These are phyloP conservation scores for Colletotrichum costaricense DNA, from an alignment of 2,329 filamentous ascomycete species.

Conservation along the genomic window DNA sequence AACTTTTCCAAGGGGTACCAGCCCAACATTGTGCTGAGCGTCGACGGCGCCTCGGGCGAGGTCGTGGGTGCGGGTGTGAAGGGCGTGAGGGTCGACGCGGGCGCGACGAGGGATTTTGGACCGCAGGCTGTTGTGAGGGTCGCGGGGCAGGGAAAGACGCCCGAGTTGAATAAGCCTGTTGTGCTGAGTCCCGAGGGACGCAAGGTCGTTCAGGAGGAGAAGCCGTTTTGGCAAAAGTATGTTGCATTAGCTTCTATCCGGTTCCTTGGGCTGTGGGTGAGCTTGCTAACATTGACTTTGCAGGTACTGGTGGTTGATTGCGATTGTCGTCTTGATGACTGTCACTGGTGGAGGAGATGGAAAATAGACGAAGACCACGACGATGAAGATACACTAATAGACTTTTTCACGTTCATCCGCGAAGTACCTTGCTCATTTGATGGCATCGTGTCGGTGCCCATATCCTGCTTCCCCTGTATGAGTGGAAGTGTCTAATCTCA, in stretches of 20 bases:
- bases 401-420: conserved; percentile 2
- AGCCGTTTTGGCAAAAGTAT: conserved; percentile 75
- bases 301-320: conserved; percentile 77
- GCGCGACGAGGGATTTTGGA: conserved; percentile 73
- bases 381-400: conserved; percentile 21
- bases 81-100: conserved; percentile 71
- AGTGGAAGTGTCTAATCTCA: too few relatives aligned
- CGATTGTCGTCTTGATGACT: conserved; percentile 63
- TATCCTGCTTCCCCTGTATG: not conserved
- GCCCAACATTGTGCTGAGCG: conserved; percentile 65
- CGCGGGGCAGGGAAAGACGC: conserved; percentile 62
- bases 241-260: conserved; percentile 40
- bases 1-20: conserved; percentile 73
- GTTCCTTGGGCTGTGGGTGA: not conserved
- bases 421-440: not conserved
- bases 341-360: conserved; percentile 64
- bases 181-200: conserved; percentile 70
- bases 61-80: conserved; percentile 63
- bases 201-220: conserved; percentile 68
- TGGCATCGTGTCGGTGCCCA: not conserved
- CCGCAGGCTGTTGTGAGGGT: conserved; percentile 66
- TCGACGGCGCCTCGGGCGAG: conserved; percentile 54
- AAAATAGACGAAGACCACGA: conserved; percentile 53
- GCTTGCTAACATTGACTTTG: conserved; percentile 46
- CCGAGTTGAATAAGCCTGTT: conserved; percentile 72